Base-by-base conservation (phyloP, 805 yeast genomes). In the Ogataea henricii region DNA sequence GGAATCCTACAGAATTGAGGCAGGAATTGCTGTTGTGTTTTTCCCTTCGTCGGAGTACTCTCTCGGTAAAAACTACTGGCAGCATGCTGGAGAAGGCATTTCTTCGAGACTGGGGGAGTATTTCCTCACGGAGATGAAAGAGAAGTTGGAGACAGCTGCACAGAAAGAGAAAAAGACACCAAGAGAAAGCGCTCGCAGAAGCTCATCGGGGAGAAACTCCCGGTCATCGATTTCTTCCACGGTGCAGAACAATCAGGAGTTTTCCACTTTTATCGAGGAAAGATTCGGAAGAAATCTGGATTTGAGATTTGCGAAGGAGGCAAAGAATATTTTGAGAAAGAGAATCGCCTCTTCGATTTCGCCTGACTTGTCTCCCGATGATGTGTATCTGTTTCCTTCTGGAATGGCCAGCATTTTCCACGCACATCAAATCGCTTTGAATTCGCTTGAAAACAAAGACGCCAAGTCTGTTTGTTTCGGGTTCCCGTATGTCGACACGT, bases 31-130 rank as follows among this genome's bases (percentile, higher is more conserved):
- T 0, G 86, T 82, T 17, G 89, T 90, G n/a, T 83, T 94, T 52
- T 87, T 86, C 59, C 88, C 88, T 1, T 65, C 72, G 1, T 70
- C 73, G 3, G 82, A 76, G 49, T 82, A 74, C 52, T 65, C 79
- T 1, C 65, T 87, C 3, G 91, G 94, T 33, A 90, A 89, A 63
- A 82, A 82, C 58, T 94, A 89, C 69, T 94, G 99, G 99, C 97
- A 92, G 65, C 97, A 91, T 61, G 74, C 96, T 0, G 99, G 99
- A 22, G 97, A 92, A 66, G 96, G 97, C n/a, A 79, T 94, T 22
- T 88, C 96, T 13, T 88, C 96, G 29, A 74, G 98, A 58, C 70
- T 84, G 63, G 97, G 90, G 1, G 97, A 91, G 66, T 94, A 89
- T 60, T 82, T 87, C 40, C 67, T 86, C 49, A 81, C 80, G 51